Percentiles rank a stretch among this genome's conserved stretches.
phyloP scores from a whole-genome alignment of 495 filamentous ascomycete genomes.

The Lasiosphaeria miniovina region DNA sequence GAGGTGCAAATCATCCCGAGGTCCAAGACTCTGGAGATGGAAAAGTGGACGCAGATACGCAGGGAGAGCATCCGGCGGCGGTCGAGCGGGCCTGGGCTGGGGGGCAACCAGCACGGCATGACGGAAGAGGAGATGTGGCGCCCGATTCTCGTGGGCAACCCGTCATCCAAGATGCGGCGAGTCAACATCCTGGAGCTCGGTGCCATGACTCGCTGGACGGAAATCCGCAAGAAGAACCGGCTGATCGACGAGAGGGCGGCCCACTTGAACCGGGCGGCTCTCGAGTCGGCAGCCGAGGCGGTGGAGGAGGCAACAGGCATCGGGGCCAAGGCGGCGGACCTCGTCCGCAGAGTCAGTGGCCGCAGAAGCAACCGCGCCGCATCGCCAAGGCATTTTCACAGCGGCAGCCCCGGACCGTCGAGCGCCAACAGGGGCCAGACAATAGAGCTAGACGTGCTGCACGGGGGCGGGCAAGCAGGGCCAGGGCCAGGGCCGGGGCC shows the following conservation, averaged over 20 bases:
- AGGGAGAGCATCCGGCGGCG: slow-evolving; percentile 38
- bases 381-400: slow-evolving; percentile 13
- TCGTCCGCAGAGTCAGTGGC: slow-evolving; percentile 38
- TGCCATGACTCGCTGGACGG: slow-evolving; percentile 61
- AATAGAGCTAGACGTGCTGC: slow-evolving; percentile 6
- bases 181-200: slow-evolving; percentile 68
- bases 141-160: slow-evolving; percentile 65
- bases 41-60: slow-evolving; percentile 44
- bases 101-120: slow-evolving; percentile 36
- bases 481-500: neutral
- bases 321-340: slow-evolving; percentile 29
- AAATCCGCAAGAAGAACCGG: slow-evolving; percentile 65
- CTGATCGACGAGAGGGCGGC: slow-evolving; percentile 47
- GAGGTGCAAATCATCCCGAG: slow-evolving; percentile 63
- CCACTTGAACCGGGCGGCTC: slow-evolving; percentile 39
- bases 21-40: slow-evolving; percentile 50
- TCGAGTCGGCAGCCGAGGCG: slow-evolving; percentile 35
- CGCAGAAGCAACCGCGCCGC: slow-evolving; percentile 28
- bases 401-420: slow-evolving; percentile 22
- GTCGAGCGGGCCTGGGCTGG: slow-evolving; percentile 32
- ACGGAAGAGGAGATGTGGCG: slow-evolving; percentile 60
- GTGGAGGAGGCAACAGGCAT: slow-evolving; percentile 32
- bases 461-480: neutral
- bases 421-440: slow-evolving; percentile 9
- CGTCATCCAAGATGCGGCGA: slow-evolving; percentile 58